Evolutionary conservation across 208 protist species (phyloP).

Genomic region (Phytomonas sp.): DNA sequence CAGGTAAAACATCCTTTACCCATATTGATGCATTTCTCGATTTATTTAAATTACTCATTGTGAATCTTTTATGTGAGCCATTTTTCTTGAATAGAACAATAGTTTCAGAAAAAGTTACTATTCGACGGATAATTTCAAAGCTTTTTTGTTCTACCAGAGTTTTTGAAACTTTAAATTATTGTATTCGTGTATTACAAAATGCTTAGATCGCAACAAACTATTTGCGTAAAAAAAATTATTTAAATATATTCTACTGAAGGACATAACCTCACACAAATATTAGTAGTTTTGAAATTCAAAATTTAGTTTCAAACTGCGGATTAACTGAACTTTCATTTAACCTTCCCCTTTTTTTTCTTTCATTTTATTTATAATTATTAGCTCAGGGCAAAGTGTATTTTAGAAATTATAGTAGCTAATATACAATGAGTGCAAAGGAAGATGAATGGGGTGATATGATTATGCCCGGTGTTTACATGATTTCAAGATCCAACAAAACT

Average conservation of each 20-base stretch:
- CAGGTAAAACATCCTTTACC: not conserved
- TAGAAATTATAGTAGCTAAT: not conserved
- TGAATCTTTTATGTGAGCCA: not conserved
- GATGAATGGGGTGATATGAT: constrained; percentile 68
- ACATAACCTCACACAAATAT: not conserved
- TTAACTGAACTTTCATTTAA: not conserved
- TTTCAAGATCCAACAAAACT: constrained; percentile 18
- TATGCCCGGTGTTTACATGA: constrained; percentile 79
- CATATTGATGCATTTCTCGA: constrained; percentile 2
- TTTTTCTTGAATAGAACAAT: not conserved
- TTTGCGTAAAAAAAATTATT: not conserved
- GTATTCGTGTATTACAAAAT: constrained; percentile 5
- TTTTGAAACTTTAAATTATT: constrained; percentile 3
- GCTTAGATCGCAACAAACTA: not conserved
- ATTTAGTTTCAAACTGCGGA: not conserved
- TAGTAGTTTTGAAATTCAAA: not conserved
- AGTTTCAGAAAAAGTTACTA: not conserved
- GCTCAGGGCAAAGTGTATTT: not conserved
- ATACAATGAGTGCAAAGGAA: constrained; percentile 11
- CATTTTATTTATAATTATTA: constrained; percentile 1
- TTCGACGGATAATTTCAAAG: not conserved
- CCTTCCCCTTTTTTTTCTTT: constrained; percentile 3
- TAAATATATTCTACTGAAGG: not conserved
- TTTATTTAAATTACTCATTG: constrained; percentile 6
- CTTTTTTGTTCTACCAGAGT: constrained; percentile 2